These are phyloP conservation scores for Tylopilus sp. DNA, from an alignment of 1,284 basidiomycete species.

Conservation along the genomic window DNA sequence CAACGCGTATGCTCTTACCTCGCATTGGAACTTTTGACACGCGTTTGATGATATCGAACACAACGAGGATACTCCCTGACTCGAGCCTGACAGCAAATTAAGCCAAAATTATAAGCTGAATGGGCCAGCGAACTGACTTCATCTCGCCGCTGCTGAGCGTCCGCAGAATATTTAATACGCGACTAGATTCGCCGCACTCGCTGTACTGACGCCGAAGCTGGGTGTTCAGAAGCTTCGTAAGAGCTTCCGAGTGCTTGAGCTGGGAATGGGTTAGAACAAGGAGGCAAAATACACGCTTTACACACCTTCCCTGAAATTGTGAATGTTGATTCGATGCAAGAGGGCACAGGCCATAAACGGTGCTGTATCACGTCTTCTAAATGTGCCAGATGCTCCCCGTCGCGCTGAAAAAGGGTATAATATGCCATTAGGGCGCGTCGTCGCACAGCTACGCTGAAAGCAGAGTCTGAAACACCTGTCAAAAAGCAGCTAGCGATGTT, in stretches of 20 bases:
- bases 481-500: slow-evolving; percentile 27
- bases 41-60: slow-evolving; percentile 42
- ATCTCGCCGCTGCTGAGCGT: slow-evolving; percentile 20
- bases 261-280: slow-evolving; percentile 16
- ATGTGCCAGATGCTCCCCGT: slow-evolving; percentile 45
- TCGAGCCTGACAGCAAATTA: slow-evolving; percentile 31
- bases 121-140: slow-evolving; percentile 17
- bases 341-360: slow-evolving; percentile 13
- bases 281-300: not conserved
- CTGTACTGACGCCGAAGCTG: slow-evolving; percentile 15
- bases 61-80: slow-evolving; percentile 21
- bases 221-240: slow-evolving; percentile 18
- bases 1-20: slow-evolving; percentile 29
- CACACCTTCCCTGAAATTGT: slow-evolving; percentile 24
- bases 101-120: slow-evolving; percentile 18
- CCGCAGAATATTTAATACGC: slow-evolving; percentile 16
- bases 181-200: slow-evolving; percentile 6
- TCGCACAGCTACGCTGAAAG: slow-evolving; percentile 52
- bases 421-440: slow-evolving; percentile 59
- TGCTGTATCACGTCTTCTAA: slow-evolving; percentile 33
- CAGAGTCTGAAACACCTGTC: slow-evolving; percentile 7
- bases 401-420: slow-evolving; percentile 48
- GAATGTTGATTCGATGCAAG: slow-evolving; percentile 9
- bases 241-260: slow-evolving; percentile 23
- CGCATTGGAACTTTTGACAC: slow-evolving; percentile 31